Evolutionary conservation across 1,284 basidiomycete genomes (phyloP), one percentile per base, ranked within the genome.

Genomic region (Irpex lacteus): DNA sequence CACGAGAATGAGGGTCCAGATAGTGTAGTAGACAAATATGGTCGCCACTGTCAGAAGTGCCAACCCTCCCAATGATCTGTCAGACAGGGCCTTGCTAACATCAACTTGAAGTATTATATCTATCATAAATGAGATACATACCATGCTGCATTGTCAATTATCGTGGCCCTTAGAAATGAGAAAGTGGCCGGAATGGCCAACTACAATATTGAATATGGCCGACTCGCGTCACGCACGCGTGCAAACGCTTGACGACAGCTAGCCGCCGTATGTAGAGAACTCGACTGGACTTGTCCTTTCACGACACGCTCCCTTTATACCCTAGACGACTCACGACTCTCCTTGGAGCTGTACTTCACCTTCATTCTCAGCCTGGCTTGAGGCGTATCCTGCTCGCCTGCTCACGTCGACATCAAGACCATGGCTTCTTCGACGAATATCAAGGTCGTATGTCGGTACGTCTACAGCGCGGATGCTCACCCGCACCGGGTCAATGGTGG

Each of bases 381-480:
- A 61, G 60, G 66, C 66, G 65, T 62, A 50, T 59, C 49, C 55
- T 44, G 19, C 61, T 57, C 50, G 49, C 61, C 54, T 26, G 21
- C 34, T 56, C 26, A 9, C 54, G 54, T 36, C 34, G 32, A 56
- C 54, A 3, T 3, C 26, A 15, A 21, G 54, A 56, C 9, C 34
- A 91, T 92, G 88, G 84, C 90, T 74, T 90, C 67, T 50, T 65
- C 88, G 66, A 93, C 87, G 70, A 94, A 94, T 74, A 94, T 94
- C 82, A 94, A 97, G 82, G 95, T 97, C 74, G 92, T 97, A 70
- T 97, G 95, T 84, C 92, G 95, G 94, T 95, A 72, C 72, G 40
- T 60, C 44, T 47, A 5, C 26, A 11, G 7, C 40, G 38, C 62
- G 49, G 11, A 21, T 36, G 2, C 18, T 60, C 11, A 26, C 38